phyloP scores from a whole-genome alignment of 1,284 basidiomycete species.

The Apiotrichum sp. region DNA sequence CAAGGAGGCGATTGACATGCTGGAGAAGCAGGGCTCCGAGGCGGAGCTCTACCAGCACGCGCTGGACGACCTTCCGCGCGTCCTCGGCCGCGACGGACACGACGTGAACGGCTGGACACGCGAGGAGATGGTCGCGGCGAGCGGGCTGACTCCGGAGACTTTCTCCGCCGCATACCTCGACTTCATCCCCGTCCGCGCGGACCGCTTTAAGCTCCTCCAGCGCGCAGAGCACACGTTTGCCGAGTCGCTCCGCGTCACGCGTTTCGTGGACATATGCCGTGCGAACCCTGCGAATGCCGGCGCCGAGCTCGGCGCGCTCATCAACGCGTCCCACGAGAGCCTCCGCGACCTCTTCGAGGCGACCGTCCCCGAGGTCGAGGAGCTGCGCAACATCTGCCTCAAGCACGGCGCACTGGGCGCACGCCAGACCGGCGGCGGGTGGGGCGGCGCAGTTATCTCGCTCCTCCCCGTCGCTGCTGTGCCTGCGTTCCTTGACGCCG shows the following conservation, averaged over 20 bases:
- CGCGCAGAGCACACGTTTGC: constrained; percentile 69
- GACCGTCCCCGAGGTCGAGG: constrained; percentile 69
- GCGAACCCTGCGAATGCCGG: constrained; percentile 30
- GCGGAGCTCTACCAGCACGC: constrained; percentile 25
- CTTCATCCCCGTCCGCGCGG: constrained; percentile 71
- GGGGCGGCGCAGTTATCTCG: constrained; percentile 84
- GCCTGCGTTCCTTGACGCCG: constrained; percentile 59
- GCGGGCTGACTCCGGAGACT: constrained; percentile 54
- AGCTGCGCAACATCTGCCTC: constrained; percentile 56
- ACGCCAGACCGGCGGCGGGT: constrained; percentile 61
- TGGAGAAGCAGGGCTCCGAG: constrained; percentile 41
- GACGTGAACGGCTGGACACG: constrained; percentile 40
- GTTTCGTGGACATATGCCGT: constrained; percentile 63
- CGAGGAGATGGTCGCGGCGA: constrained; percentile 64
- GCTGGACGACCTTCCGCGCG: constrained; percentile 13
- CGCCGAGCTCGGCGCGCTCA: constrained; percentile 58
- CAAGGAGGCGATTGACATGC: constrained; percentile 52
- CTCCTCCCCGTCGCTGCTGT: constrained; percentile 66
- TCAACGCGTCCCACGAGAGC: constrained; percentile 69
- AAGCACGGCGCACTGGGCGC: constrained; percentile 69
- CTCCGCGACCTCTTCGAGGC: constrained; percentile 67
- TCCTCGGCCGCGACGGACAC: constrained; percentile 15
- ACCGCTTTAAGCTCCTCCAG: constrained; percentile 69
- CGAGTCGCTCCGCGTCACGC: constrained; percentile 69
- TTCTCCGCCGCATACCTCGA: constrained; percentile 62